phyloP scores from a whole-genome alignment of 345 rosid genomes.

The Linum lewisii region DNA sequence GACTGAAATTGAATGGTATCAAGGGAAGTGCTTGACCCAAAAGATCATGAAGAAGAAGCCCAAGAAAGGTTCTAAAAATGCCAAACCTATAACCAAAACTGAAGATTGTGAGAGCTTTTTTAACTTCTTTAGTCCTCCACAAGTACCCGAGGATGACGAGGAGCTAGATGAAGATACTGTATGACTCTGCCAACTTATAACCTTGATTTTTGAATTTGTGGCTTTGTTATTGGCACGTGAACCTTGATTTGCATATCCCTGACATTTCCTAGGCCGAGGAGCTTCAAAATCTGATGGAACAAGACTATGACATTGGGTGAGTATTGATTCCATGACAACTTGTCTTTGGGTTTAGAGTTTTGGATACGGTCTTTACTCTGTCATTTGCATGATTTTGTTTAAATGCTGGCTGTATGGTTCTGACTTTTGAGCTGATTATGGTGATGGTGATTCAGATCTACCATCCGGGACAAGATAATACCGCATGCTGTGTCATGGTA shows the following conservation, averaged over 20 bases:
- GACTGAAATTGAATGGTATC: conserved; percentile 18
- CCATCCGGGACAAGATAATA: conserved; percentile 17
- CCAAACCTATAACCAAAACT: conserved; percentile 14
- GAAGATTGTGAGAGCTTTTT: conserved; percentile 16
- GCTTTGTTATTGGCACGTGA: background rate
- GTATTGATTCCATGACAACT: background rate
- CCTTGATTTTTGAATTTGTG: background rate
- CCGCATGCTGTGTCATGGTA: conserved; percentile 20
- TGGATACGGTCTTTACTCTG: background rate
- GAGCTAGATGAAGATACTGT: conserved; percentile 16
- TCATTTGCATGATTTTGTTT: background rate
- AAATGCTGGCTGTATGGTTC: background rate
- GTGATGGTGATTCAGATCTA: conserved; percentile 6
- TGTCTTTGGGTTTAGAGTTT: background rate
- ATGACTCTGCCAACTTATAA: conserved; percentile 1
- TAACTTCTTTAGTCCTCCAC: conserved; percentile 14
- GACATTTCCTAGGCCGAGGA: conserved; percentile 10
- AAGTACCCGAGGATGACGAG: conserved; percentile 10
- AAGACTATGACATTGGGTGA: conserved; percentile 16
- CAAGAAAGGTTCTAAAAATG: conserved; percentile 15
- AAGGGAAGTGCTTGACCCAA: conserved; percentile 20
- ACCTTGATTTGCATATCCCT: background rate
- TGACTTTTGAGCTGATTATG: background rate
- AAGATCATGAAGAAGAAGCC: conserved; percentile 19
- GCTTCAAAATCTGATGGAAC: conserved; percentile 14